Evolutionary conservation across 2,329 filamentous ascomycete genomes (phyloP).

Genomic region (Colletotrichum paranaense): DNA sequence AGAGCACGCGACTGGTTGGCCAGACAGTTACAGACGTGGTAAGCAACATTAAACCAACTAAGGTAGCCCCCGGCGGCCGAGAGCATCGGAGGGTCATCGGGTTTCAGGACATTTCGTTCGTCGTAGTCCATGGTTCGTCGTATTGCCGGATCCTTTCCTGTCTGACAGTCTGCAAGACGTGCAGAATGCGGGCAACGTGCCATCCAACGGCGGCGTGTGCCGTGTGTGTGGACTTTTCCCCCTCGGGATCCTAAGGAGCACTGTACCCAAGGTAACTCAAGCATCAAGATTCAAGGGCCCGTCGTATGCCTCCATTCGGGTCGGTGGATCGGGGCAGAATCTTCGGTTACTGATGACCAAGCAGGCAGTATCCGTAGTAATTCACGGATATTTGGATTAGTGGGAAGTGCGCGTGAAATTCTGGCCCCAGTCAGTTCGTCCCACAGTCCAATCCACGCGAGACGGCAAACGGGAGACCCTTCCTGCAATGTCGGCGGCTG

Average conservation of each 20-base stretch:
- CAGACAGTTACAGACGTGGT: neutral
- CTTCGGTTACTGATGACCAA: neutral
- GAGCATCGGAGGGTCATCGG: conserved; percentile 1
- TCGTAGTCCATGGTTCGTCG: neutral
- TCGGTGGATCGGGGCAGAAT: neutral
- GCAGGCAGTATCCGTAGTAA: neutral
- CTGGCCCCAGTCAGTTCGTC: neutral
- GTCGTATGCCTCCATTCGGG: neutral
- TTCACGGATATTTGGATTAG: neutral
- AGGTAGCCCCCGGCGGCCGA: neutral
- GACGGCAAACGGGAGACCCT: conserved; percentile 6
- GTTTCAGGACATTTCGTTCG: conserved; percentile 10
- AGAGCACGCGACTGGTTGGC: neutral
- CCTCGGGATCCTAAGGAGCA: neutral
- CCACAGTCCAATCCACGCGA: neutral
- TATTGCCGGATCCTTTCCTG: neutral
- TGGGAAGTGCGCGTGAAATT: no score
- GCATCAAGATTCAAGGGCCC: neutral
- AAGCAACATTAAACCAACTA: neutral
- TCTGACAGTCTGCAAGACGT: neutral
- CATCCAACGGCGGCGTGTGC: neutral
- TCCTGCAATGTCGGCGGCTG: neutral
- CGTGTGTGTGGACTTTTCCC: neutral
- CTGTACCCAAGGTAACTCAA: neutral
- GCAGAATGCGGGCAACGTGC: neutral